A percentile compares a stretch with the other conserved stretches of the same genome.
phyloP scores from a whole-genome alignment of 1,284 basidiomycete species.

The Dichomitus squalens region DNA sequence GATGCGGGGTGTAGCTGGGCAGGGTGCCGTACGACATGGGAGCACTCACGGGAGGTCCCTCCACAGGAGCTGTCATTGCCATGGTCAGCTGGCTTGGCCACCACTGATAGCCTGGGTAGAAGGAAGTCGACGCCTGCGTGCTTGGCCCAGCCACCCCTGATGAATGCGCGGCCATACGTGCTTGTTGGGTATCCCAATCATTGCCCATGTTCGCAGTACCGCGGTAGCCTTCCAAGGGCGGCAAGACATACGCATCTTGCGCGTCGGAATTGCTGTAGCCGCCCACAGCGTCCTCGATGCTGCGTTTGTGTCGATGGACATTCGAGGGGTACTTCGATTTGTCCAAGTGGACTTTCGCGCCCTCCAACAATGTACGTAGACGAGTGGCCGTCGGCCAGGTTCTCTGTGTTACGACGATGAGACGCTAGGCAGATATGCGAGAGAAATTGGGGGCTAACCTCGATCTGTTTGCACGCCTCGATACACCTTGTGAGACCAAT shows the following conservation, averaged over 20 bases:
- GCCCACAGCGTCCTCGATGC: slow-evolving; percentile 68
- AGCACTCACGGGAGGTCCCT: slow-evolving; percentile 20
- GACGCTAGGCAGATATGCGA: not conserved
- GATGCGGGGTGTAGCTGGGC: slow-evolving; percentile 3
- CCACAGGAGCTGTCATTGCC: slow-evolving; percentile 21
- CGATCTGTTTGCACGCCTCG: slow-evolving; percentile 69
- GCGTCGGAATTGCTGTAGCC: slow-evolving; percentile 51
- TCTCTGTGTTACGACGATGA: slow-evolving; percentile 28
- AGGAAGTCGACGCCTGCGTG: slow-evolving; percentile 61
- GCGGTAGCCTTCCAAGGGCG: slow-evolving; percentile 9
- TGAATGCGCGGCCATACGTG: slow-evolving; percentile 71
- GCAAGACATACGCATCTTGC: slow-evolving; percentile 43
- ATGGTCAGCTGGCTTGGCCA: slow-evolving; percentile 47
- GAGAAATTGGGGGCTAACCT: slow-evolving; percentile 46
- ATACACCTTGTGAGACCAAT: slow-evolving; percentile 70
- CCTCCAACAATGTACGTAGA: slow-evolving; percentile 70
- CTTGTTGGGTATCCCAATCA: slow-evolving; percentile 53
- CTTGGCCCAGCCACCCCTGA: slow-evolving; percentile 64
- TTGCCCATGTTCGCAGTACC: slow-evolving; percentile 17
- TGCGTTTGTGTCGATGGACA: slow-evolving; percentile 55
- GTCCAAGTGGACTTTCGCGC: slow-evolving; percentile 61
- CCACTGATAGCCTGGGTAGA: slow-evolving; percentile 75
- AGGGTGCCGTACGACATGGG: slow-evolving; percentile 23
- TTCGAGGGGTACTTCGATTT: slow-evolving; percentile 36
- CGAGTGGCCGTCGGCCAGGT: slow-evolving; percentile 77